Conservation (phyloP, 371 early-diverging fungal species). For the Mortierella sp. region DNA sequence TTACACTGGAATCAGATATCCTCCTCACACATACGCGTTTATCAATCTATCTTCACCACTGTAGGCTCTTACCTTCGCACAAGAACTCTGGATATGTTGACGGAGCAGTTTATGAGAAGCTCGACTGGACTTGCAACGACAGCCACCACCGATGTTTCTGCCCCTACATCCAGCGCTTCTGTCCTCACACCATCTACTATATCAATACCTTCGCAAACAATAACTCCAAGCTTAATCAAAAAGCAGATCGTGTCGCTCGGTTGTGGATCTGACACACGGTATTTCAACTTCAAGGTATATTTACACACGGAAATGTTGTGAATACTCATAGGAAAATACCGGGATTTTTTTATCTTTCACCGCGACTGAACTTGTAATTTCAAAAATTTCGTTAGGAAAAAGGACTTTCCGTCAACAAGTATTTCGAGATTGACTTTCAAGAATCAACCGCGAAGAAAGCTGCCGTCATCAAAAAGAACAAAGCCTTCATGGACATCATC, state of each 20-base stretch:
- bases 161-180: background rate
- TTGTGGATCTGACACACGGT: constrained; percentile 95
- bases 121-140: constrained; percentile 4
- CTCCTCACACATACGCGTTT: no score
- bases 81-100: constrained; percentile 70
- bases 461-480: constrained; percentile 69
- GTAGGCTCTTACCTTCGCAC: constrained; percentile 82
- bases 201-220: background rate
- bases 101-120: constrained; percentile 69
- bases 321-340: background rate
- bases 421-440: constrained; percentile 94
- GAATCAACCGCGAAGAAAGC: constrained; percentile 87
- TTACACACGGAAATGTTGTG: background rate
- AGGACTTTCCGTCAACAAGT: constrained; percentile 57
- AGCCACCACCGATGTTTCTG: background rate
- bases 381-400: no score
- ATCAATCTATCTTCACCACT: no score
- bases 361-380: no score
- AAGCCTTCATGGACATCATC: constrained; percentile 62
- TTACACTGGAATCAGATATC: no score
- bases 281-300: constrained; percentile 78
- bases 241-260: constrained; percentile 91
- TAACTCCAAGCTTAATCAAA: constrained; percentile 10
- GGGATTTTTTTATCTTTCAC: no score
- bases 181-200: constrained; percentile 8